Evolutionary conservation across 2,329 filamentous ascomycete genomes (phyloP), one percentile per base, ranked within the genome.

Genomic region (Didymella pinodella): DNA sequence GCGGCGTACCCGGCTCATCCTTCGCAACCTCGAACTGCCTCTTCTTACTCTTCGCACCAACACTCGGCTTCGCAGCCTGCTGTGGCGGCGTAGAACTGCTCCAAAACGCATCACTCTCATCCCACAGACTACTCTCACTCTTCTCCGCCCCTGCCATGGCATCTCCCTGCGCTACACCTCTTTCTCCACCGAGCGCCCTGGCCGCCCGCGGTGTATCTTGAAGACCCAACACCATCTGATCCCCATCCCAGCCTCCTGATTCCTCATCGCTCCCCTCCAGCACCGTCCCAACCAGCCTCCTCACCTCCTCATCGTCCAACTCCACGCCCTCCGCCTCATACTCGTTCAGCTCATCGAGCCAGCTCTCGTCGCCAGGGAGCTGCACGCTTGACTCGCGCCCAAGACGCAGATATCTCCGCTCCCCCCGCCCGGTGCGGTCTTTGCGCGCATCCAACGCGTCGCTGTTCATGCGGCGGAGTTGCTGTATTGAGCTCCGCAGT

Each of bases 401-500:
- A 0, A 81, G 66, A n/a, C 73, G 67, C 20, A 77, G 59, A 62
- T 80, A 81, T 6, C 76, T 71, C 0, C 77, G 64, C 48, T 74
- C 75, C 8, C 69, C 73, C 2, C 65, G 53, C 10, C 70, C 73
- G 8, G 65, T 62, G 44, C 65, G 62, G 45, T 68, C 52, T 14
- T 61, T 62, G 25, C 61, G 59, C 5, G 63, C 61, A 20, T 63
- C 57, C 7, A 49, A 51, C 2, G 75, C 72, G 51, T 80, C 78
- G 26, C 75, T 78, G 62, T 81, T 81, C 79, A 80, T 80, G 20
- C 79, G 72, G 6, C 80, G 68, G 3, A 81, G 69, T 18, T 74
- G 75, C 58, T 71, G 71, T 41, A 80, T 77, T 7, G 76, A 77
- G 31, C 73, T 71, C 14, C 78, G 73, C 4, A 81, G 65, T 12